Percentiles rank a stretch among this genome's conserved stretches.
Evolutionary conservation across 768 basidiomycete species (phyloP).

Genomic region (Candolleomyces efflorescens): DNA sequence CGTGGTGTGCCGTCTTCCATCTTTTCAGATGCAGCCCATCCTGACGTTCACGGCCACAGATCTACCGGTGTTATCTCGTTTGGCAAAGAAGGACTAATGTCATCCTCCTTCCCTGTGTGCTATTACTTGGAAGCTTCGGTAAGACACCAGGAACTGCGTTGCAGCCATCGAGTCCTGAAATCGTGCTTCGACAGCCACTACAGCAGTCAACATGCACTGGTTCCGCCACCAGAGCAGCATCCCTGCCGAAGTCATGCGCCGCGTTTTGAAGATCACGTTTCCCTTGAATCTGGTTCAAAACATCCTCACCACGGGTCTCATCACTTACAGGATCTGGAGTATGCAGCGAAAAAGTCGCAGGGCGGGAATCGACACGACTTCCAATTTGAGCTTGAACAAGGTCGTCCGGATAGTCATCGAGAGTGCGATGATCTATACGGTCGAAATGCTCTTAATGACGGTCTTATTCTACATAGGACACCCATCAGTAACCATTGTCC

Average conservation of each 20-base stretch:
- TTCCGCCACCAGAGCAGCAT: conserved; percentile 15
- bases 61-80: conserved; percentile 27
- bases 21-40: neutral
- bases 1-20: conserved; percentile 15
- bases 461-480: conserved; percentile 21
- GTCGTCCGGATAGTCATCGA: conserved; percentile 26
- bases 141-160: conserved; percentile 8
- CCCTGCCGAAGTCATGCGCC: conserved; percentile 3
- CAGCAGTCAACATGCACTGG: conserved; percentile 19
- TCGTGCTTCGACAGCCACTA: conserved; percentile 13
- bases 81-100: conserved; percentile 20
- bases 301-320: conserved; percentile 23
- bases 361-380: conserved; percentile 14
- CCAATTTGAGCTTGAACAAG: conserved; percentile 12
- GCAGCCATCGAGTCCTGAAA: neutral
- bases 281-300: conserved; percentile 24
- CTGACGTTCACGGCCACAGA: conserved; percentile 12
- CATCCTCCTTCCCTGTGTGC: conserved; percentile 19
- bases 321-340: conserved; percentile 22
- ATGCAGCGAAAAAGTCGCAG: conserved; percentile 19
- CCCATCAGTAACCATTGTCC: conserved; percentile 23
- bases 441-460: conserved; percentile 23
- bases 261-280: conserved; percentile 20
- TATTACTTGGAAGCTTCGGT: conserved; percentile 17
- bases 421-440: conserved; percentile 28